Conservation (phyloP, 169 alveolate species). For the Eimeria mitis region DNA sequence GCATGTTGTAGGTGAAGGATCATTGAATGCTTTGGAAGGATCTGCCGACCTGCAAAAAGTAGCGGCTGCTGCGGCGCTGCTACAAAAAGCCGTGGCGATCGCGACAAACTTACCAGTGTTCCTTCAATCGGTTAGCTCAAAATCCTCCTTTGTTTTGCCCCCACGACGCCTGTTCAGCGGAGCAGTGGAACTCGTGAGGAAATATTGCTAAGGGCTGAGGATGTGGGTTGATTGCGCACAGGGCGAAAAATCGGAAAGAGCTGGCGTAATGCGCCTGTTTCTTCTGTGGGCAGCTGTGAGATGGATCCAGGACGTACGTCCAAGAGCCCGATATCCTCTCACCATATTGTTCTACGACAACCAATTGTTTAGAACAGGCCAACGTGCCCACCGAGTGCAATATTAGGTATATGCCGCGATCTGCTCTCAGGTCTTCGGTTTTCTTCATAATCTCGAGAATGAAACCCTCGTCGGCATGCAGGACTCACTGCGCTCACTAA, state of each 20-base stretch:
- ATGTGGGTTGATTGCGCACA: background rate
- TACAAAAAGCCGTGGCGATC: background rate
- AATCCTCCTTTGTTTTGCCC: background rate
- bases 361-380: background rate
- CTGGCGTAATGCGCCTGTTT: background rate
- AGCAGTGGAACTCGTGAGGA: background rate
- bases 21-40: background rate
- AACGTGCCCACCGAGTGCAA: background rate
- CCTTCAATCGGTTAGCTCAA: background rate
- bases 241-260: background rate
- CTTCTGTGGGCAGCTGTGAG: conserved; percentile 16
- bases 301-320: conserved; percentile 14
- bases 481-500: background rate
- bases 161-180: background rate
- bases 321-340: background rate
- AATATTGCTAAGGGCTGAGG: background rate
- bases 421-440: background rate
- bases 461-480: background rate
- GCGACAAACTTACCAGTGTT: background rate
- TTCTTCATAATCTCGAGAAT: background rate
- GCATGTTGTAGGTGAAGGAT: background rate
- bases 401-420: background rate
- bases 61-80: background rate
- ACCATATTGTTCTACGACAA: background rate
- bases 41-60: background rate